Evolutionary conservation across 768 basidiomycete species (phyloP), one percentile per base, ranked within the genome.

Genomic region (Royoungia palumana): DNA sequence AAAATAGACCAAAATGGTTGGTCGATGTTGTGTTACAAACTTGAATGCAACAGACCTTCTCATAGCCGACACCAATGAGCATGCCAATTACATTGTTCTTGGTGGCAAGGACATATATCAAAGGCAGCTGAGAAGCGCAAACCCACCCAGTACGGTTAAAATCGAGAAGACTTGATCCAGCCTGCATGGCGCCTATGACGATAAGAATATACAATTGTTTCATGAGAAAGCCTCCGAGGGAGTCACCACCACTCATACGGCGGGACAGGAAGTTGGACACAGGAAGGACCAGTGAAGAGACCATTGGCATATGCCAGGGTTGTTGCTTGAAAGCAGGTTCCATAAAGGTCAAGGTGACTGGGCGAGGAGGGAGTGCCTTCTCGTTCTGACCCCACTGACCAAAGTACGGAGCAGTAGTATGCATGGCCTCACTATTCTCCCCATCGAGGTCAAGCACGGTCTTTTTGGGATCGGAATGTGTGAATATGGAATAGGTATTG

Each of bases 1-100:
- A 37, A 1, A 44, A 35, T 35, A 14, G 12, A 22, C 52, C 27
- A 46, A 10, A 27, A 35, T 32, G 9, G 1, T 7, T 20, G 5
- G 2, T 28, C 16, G 4, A 13, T 14, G 14, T 34, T 2, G n/a
- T n/a, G n/a, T n/a, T n/a, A n/a, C n/a, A n/a, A n/a, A 36, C 21
- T 2, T 4, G 7, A 6, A 24, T 19, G 42, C 30, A 30, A 50
- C 53, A 37, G 41, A 85, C 85, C 72, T 80, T 81, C 63, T 85
- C 83, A 61, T 90, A 90, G 14, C 82, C 80, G 32, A 75, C 60
- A 8, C 85, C 85, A 21, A 85, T 56, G 13, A 86, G 56, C 41
- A 70, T 65, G 8, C 81, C 80, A 12, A 85, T 61, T 32, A 82
- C 53, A 56, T 80, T 87, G 63, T 88, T 88, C 73, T 91, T 91